These are phyloP conservation scores for Geotrichum fermentans DNA, from an alignment of 1,139 yeast species.

Conservation along the genomic window DNA sequence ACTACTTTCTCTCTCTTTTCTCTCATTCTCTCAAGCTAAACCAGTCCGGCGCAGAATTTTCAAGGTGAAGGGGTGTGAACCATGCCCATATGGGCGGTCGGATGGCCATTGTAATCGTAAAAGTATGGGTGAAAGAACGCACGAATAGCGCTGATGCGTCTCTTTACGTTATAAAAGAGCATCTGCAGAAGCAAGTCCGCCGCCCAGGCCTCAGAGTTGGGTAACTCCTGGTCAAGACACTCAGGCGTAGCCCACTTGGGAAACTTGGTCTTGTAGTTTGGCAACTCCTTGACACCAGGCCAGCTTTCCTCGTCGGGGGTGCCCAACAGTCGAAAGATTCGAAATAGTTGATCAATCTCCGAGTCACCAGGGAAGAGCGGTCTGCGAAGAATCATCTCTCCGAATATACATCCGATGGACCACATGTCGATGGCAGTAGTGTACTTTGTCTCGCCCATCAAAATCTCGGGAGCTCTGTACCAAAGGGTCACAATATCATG, in stretches of 20 bases:
- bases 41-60: no score
- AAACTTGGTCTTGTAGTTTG: constrained; percentile 91
- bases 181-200: not conserved
- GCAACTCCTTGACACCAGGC: constrained; percentile 93
- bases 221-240: no score
- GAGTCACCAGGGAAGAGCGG: constrained; percentile 97
- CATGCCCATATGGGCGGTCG: no score
- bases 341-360: constrained; percentile 94
- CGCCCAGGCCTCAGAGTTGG: no score
- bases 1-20: no score
- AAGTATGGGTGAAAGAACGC: not conserved
- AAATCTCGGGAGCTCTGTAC: constrained; percentile 96
- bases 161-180: not conserved
- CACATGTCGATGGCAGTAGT: constrained; percentile 98
- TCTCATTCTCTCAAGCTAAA: no score
- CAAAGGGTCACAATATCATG: constrained; percentile 97
- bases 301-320: constrained; percentile 91
- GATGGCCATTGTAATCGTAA: constrained; percentile 52
- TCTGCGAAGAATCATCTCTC: constrained; percentile 94
- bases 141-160: not conserved
- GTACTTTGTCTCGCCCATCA: constrained; percentile 93
- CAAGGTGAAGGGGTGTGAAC: no score
- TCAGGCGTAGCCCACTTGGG: constrained; percentile 91
- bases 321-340: constrained; percentile 86
- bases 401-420: constrained; percentile 97